These are phyloP conservation scores for Epipyxis sp. DNA, from an alignment of 108 stramenopile species.

Conservation along the genomic window DNA sequence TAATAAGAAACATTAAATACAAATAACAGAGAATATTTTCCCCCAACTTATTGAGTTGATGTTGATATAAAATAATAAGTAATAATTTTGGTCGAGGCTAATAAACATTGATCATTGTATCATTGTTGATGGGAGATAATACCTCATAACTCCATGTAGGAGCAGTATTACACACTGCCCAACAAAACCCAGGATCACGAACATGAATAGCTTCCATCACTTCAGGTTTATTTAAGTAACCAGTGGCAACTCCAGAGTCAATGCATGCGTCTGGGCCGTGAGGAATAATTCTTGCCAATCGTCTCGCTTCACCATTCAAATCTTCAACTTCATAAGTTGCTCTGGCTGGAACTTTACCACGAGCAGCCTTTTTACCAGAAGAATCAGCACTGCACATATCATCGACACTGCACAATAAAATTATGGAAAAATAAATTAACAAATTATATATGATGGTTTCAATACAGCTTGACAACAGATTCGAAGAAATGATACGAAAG, in stretches of 20 bases:
- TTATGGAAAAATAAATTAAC: no score
- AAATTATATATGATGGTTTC: no score
- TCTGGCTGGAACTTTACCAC: slow-evolving; percentile 4
- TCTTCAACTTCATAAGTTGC: background rate
- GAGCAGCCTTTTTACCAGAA: background rate
- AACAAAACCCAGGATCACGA: slow-evolving; percentile 12
- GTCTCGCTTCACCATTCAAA: no score
- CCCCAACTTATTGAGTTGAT: no score
- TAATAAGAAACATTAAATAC: slow-evolving; percentile 41
- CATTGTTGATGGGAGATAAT: no score
- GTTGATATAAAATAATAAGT: no score
- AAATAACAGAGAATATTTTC: no score
- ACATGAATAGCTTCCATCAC: slow-evolving; percentile 46
- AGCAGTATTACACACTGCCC: slow-evolving; percentile 31
- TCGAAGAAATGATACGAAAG: slow-evolving; percentile 20
- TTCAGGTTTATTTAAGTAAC: slow-evolving; percentile 38
- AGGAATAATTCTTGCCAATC: slow-evolving; percentile 14
- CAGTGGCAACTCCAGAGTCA: slow-evolving; percentile 30
- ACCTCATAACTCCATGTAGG: background rate
- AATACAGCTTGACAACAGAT: no score
- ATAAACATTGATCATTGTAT: no score
- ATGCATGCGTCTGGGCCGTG: slow-evolving; percentile 49
- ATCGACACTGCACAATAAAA: no score
- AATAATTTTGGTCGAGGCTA: no score
- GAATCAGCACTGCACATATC: background rate